Evolutionary conservation across 371 early-diverging fungal species (phyloP), one percentile per base, ranked within the genome.

Genomic region (Syncephalis plumigaleata): DNA sequence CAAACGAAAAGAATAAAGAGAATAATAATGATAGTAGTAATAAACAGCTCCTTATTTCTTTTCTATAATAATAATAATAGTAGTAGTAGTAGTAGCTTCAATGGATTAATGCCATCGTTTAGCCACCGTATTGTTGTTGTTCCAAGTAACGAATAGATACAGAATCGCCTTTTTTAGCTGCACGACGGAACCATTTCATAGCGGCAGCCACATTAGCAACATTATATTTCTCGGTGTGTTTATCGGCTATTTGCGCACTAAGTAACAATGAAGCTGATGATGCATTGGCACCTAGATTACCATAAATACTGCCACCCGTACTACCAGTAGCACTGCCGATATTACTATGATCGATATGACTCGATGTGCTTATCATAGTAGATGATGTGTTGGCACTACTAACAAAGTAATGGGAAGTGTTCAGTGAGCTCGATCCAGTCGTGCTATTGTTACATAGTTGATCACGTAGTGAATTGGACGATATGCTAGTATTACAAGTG

Each of bases 141-240:
- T 58, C 59, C 38, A 65, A 52, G 45, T 56, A 65, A 23, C 57
- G 57, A 44, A 55, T 51, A 17, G 65, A 59, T 42, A 65, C 59
- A 36, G 55, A 51, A 50, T 65, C 65, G 8, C 65, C 65, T 25
- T 65, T 62, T 0, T 55, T 57, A 0, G 65, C 65, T 3, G 65
- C 65, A 26, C 55, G 40, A 7, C 47, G 47, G 39, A 65, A 65
- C 65, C 65, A 65, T 46, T 62, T 56, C 54, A 65, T 55, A 3
- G 65, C 65, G 3, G 65, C 57, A 0, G 65, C 60, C 3, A 65
- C 53, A 36, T 60, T 65, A 44, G 61, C 58, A 0, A 60, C 57
- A 21, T 65, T 60, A 46, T 57, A 65, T 47, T 65, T 65, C 21
- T 58, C 59, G 15, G 22, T 40, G 31, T 7, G 11, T 31, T 31